Percentiles rank a stretch among this genome's conserved stretches.
phyloP scores from a whole-genome alignment of 2,329 filamentous ascomycete genomes.

The Diaporthe sp. region DNA sequence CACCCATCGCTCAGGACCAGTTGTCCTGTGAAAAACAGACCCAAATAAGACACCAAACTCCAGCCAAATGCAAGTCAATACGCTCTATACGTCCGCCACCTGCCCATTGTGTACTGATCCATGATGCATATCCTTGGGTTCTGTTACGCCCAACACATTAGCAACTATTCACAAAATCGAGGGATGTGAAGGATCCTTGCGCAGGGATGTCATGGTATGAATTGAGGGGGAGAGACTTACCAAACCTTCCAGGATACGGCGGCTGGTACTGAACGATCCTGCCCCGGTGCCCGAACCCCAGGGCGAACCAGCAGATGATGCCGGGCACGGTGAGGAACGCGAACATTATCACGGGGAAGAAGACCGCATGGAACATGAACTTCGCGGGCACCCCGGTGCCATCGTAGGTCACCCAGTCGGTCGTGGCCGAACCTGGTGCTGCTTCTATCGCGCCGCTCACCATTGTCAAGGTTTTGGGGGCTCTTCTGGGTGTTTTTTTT shows the following conservation, averaged over 20 bases:
- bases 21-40: not conserved
- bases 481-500: not conserved
- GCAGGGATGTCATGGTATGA: too few relatives aligned
- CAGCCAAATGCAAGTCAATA: not conserved
- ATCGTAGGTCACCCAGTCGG: slow-evolving; percentile 35
- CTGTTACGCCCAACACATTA: not conserved
- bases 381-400: slow-evolving; percentile 25
- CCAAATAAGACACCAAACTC: slow-evolving; percentile 1
- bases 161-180: not conserved
- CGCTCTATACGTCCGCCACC: slow-evolving; percentile 3
- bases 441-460: slow-evolving; percentile 29
- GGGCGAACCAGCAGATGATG: slow-evolving; percentile 27
- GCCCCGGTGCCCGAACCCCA: slow-evolving; percentile 25
- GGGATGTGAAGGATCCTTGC: too few relatives aligned
- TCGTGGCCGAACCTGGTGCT: slow-evolving; percentile 31
- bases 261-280: slow-evolving; percentile 32
- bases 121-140: slow-evolving; percentile 3
- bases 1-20: not conserved
- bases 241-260: slow-evolving; percentile 18
- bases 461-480: slow-evolving; percentile 17
- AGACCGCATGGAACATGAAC: slow-evolving; percentile 25
- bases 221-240: not conserved
- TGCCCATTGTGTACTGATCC: slow-evolving; percentile 12
- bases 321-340: slow-evolving; percentile 35
- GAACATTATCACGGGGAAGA: slow-evolving; percentile 33